Percentiles rank a stretch among this genome's conserved stretches.
Evolutionary conservation across 2,329 filamentous ascomycete genomes (phyloP).

Genomic region (Fusarium denticulatum): DNA sequence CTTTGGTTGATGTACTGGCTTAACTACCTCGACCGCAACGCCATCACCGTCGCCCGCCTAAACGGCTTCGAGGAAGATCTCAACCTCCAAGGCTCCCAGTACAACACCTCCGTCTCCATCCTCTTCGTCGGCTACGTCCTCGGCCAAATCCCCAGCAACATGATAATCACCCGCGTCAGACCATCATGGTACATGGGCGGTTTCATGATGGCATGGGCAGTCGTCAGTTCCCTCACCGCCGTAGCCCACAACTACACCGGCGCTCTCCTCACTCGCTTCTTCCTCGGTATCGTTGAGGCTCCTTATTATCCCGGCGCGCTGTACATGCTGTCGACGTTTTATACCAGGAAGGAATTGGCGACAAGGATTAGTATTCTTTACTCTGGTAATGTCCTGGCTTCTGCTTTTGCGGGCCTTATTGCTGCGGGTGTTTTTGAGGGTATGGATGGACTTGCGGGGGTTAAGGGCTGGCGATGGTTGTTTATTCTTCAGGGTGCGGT

Average conservation of each 20-base stretch:
- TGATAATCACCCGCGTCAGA: conserved; percentile 53
- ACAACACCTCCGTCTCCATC: conserved; percentile 50
- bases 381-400: conserved; percentile 50
- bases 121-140: conserved; percentile 51
- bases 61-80: conserved; percentile 65
- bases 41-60: conserved; percentile 66
- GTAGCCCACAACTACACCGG: conserved; percentile 53
- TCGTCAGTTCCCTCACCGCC: conserved; percentile 54
- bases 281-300: conserved; percentile 54
- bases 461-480: conserved; percentile 48
- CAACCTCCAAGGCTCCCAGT: conserved; percentile 52
- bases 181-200: conserved; percentile 57
- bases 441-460: conserved; percentile 39
- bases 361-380: conserved; percentile 57
- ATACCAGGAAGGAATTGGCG: conserved; percentile 61
- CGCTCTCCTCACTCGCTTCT: conserved; percentile 55
- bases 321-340: conserved; percentile 62
- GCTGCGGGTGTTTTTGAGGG: conserved; percentile 54
- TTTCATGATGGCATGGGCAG: conserved; percentile 51
- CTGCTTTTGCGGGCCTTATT: conserved; percentile 56
- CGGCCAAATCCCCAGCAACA: conserved; percentile 52
- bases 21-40: conserved; percentile 60
- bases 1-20: conserved; percentile 54
- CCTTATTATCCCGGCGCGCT: conserved; percentile 51
- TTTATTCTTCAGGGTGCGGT: conserved; percentile 46